phyloP scores from a whole-genome alignment of 345 rosid species.

The Lepidium africanum region DNA sequence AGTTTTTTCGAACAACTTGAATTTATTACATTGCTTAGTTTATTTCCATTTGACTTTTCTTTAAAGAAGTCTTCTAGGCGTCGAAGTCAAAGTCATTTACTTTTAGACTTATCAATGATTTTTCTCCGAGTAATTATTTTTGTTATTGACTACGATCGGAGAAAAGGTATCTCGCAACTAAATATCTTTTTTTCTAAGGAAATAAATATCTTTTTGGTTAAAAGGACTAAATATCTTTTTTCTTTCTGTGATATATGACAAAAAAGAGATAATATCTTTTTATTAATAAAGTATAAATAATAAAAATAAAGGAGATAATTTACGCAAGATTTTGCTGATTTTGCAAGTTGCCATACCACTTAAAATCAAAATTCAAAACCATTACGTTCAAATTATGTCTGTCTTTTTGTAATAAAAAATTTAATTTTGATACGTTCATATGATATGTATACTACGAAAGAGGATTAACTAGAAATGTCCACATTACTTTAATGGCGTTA shows the following conservation, averaged over 20 bases:
- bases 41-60: background rate
- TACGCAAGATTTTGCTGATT: background rate
- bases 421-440: too few relatives aligned
- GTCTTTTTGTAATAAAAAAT: too few relatives aligned
- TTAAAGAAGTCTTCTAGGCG: background rate
- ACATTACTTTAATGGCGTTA: too few relatives aligned
- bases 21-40: background rate
- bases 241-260: too few relatives aligned
- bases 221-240: background rate
- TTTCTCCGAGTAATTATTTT: background rate
- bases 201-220: background rate
- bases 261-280: too few relatives aligned
- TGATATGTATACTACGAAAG: background rate
- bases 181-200: background rate
- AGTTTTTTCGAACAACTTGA: background rate
- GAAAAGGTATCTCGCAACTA: background rate
- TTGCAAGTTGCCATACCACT: background rate
- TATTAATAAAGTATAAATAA: too few relatives aligned
- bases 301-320: too few relatives aligned
- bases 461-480: background rate
- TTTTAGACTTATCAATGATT: background rate
- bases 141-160: background rate
- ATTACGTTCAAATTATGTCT: background rate
- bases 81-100: conserved; percentile 12
- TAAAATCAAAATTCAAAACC: background rate